Evolutionary conservation across 2,329 filamentous ascomycete genomes (phyloP), one percentile per base, ranked within the genome.

Genomic region (Aspergillus costaricaensis): DNA sequence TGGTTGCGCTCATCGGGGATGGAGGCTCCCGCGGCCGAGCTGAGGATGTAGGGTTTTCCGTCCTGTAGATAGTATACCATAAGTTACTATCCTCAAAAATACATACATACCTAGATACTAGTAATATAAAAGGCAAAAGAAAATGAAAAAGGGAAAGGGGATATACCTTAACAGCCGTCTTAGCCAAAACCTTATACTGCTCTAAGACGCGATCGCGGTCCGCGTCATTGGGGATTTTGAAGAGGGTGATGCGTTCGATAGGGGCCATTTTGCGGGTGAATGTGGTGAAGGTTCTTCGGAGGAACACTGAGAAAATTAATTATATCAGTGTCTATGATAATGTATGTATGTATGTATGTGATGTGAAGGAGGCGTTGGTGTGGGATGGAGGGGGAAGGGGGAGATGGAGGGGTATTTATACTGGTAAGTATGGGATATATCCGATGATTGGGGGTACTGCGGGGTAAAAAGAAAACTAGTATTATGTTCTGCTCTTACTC

Each of bases 41-140:
- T 80, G 48, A 86, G 75, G 65, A 92, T 89, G 73, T 91, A 92
- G 1, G 86, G 86, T 72, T 89, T 86, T 63, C 87, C 88, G 68
- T 90, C 83, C 89, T 91, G 58, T 27, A 25, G 43, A 21, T 43
- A 36, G 8, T 14, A 17, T 9, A 17, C 10, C 5, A 27, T 27
- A 27, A 27, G 25, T n/a, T n/a, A n/a, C n/a, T n/a, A n/a, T n/a
- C n/a, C n/a, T n/a, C n/a, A n/a, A n/a, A n/a, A n/a, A n/a, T n/a
- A n/a, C n/a, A n/a, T n/a, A n/a, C n/a, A n/a, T n/a, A n/a, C n/a
- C n/a, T n/a, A n/a, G n/a, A n/a, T n/a, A n/a, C n/a, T n/a, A n/a
- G n/a, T n/a, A n/a, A n/a, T n/a, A n/a, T n/a, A 12, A 7, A 5
- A 55, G 10, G 19, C 6, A 25, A 39, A 59, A 47, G 12, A 6